A percentile compares a stretch with the other conserved stretches of the same genome.
Conservation (phyloP, 2,329 filamentous ascomycete species). For the Fusarium sp. region DNA sequence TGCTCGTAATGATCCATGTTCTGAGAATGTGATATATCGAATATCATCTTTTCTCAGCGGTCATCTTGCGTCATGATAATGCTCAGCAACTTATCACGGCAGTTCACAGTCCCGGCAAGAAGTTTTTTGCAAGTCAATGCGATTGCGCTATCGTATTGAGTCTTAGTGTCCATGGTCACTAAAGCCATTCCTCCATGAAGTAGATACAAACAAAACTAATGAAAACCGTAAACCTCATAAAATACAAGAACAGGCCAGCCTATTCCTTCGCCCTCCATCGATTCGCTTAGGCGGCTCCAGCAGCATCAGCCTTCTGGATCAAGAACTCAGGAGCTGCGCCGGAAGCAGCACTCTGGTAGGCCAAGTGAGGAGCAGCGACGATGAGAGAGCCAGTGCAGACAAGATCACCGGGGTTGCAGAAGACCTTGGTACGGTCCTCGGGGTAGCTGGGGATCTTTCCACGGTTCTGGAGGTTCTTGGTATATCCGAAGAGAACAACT, state of each 20-base stretch:
- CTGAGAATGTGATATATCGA: neutral
- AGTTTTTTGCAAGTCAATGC: neutral
- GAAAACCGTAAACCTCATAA: neutral
- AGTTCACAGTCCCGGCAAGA: neutral
- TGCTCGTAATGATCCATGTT: neutral
- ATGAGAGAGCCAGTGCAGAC: constrained; percentile 51
- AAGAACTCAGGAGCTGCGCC: constrained; percentile 19
- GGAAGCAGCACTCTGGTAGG: constrained; percentile 15
- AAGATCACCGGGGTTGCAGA: constrained; percentile 48
- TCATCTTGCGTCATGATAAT: neutral
- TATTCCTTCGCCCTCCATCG: neutral
- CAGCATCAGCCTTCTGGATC: constrained; percentile 26
- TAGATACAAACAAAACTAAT: neutral
- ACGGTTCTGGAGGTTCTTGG: constrained; percentile 53
- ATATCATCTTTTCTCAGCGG: neutral
- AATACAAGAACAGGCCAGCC: constrained; percentile 13
- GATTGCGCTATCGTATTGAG: neutral
- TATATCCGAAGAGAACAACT: constrained; percentile 52
- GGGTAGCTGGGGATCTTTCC: constrained; percentile 52
- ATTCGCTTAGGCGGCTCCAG: neutral
- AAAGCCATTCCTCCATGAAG: neutral
- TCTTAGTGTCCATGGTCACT: neutral
- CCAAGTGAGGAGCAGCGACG: constrained; percentile 19
- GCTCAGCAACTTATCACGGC: neutral
- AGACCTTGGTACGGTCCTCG: constrained; percentile 47